These are phyloP conservation scores for Hebeloma cylindrosporum DNA, from an alignment of 768 basidiomycete species.

Conservation along the genomic window DNA sequence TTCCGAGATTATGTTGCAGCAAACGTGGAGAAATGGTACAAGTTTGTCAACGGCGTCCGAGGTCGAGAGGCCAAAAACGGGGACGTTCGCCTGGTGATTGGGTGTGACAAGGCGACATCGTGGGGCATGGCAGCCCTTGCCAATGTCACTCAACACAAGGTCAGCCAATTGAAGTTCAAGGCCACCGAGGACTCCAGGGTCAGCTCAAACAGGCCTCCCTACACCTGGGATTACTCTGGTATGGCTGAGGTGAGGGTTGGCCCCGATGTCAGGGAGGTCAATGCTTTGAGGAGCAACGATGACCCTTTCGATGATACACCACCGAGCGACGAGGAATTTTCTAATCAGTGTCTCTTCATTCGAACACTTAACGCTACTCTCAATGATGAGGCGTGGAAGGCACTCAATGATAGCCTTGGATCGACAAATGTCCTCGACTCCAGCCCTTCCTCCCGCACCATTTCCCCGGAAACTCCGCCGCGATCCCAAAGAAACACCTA, in stretches of 20 bases:
- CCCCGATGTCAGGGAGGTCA: constrained; percentile 4
- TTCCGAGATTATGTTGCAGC: constrained; percentile 8
- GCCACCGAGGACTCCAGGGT: not conserved
- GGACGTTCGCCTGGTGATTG: constrained; percentile 26
- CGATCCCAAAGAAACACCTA: no score
- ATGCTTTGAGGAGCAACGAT: not conserved
- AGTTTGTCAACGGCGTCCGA: constrained; percentile 13
- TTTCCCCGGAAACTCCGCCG: not conserved
- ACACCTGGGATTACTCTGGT: constrained; percentile 1
- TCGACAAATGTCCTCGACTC: not conserved
- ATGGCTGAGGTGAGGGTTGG: constrained; percentile 4
- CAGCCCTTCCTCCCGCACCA: not conserved
- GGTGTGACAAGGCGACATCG: constrained; percentile 22
- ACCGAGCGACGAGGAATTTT: not conserved
- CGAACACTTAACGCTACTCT: constrained; percentile 8
- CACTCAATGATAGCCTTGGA: not conserved
- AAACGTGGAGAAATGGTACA: constrained; percentile 16
- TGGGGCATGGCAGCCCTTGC: constrained; percentile 24
- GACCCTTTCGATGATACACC: not conserved
- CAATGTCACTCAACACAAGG: not conserved
- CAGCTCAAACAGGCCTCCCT: not conserved
- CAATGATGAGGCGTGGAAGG: not conserved
- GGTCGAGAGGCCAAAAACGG: constrained; percentile 22
- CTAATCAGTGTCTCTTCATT: constrained; percentile 10
- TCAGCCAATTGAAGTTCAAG: not conserved